A percentile compares a stretch with the other conserved stretches of the same genome.
Evolutionary conservation across 257 asterid genomes (phyloP).

Genomic region (Gentiana straminea): DNA sequence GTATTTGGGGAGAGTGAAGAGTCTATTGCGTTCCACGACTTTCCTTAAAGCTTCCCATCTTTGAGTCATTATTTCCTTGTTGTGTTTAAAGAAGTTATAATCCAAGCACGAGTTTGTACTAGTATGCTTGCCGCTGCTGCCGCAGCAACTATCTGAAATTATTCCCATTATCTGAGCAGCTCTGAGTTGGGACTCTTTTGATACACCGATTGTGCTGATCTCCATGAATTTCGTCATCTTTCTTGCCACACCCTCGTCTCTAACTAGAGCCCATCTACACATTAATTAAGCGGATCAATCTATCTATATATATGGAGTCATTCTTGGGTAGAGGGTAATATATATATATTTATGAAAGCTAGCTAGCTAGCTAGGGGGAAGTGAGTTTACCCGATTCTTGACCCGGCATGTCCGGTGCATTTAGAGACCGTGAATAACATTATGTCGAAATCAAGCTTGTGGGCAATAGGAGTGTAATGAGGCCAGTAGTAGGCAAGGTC

Average conservation of each 20-base stretch:
- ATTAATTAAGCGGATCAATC: not conserved
- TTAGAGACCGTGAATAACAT: conserved; percentile 87
- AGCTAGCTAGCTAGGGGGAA: too few relatives aligned
- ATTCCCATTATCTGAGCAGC: conserved; percentile 49
- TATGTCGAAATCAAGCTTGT: conserved; percentile 44
- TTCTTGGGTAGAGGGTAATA: too few relatives aligned
- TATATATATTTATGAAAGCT: too few relatives aligned
- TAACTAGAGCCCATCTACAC: conserved; percentile 77
- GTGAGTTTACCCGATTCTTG: conserved; percentile 64
- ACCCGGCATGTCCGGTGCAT: conserved; percentile 90
- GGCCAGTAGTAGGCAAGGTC: conserved; percentile 96
- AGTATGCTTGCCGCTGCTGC: too few relatives aligned
- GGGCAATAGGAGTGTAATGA: conserved; percentile 65
- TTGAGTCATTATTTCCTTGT: conserved; percentile 27
- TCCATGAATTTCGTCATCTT: conserved; percentile 69
- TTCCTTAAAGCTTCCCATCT: conserved; percentile 55
- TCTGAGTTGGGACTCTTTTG: conserved; percentile 75
- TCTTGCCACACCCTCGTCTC: conserved; percentile 45
- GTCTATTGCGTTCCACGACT: conserved; percentile 14
- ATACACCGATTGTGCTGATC: conserved; percentile 72
- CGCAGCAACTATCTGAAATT: conserved; percentile 43
- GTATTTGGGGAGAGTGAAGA: conserved; percentile 34
- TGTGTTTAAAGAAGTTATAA: conserved; percentile 43
- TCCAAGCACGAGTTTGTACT: conserved; percentile 6
- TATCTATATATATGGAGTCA: not conserved